Evolutionary conservation across 371 early-diverging fungal genomes (phyloP).

Genomic region (Zychaea mexicana): DNA sequence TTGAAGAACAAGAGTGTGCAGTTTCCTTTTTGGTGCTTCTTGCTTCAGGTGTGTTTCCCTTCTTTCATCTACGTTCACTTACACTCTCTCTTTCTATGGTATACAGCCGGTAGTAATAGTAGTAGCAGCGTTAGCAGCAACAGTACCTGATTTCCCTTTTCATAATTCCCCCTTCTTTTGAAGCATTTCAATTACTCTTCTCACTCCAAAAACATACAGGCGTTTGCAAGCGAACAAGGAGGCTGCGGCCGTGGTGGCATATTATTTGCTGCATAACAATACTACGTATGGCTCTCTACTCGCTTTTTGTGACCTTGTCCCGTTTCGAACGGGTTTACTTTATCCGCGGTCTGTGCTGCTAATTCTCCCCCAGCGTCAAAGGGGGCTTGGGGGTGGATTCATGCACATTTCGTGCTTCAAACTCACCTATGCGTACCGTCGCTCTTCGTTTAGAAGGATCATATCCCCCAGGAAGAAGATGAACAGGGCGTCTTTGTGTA

Average conservation of each 20-base stretch:
- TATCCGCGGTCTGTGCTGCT: neutral
- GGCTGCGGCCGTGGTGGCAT: too few relatives aligned
- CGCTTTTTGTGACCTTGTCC: neutral
- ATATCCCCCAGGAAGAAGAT: too few relatives aligned
- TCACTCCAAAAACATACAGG: too few relatives aligned
- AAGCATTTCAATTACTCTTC: too few relatives aligned
- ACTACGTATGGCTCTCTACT: too few relatives aligned
- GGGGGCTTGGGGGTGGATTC: neutral
- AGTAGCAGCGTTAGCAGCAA: too few relatives aligned
- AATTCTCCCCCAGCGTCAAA: neutral
- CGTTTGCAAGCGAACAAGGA: too few relatives aligned
- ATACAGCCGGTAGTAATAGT: too few relatives aligned
- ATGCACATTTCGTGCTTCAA: neutral
- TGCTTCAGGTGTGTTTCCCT: neutral
- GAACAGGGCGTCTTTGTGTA: neutral
- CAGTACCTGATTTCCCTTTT: too few relatives aligned
- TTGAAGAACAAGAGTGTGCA: neutral
- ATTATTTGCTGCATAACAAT: neutral
- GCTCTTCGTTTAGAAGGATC: neutral
- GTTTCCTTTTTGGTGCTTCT: slow-evolving; percentile 8
- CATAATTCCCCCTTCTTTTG: too few relatives aligned
- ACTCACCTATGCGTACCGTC: too few relatives aligned
- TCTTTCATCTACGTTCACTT: neutral
- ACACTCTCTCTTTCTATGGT: neutral
- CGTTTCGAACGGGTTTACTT: neutral